Percentiles rank a stretch among this genome's conserved stretches.
These are phyloP conservation scores for Lantana camara DNA, from an alignment of 257 asterid genomes.

Conservation along the genomic window DNA sequence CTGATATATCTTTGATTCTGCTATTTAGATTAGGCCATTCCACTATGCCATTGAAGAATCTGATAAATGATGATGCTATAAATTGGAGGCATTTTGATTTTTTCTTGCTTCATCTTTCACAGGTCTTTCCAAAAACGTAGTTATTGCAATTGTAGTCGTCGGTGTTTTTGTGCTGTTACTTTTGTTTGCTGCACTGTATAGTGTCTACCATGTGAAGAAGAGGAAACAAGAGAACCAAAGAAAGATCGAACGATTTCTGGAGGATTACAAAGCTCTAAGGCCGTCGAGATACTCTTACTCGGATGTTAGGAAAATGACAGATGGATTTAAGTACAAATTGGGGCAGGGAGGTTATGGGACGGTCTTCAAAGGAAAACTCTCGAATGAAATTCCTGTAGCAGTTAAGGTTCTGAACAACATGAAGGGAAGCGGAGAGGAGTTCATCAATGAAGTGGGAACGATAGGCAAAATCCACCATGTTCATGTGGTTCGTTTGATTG, in stretches of 20 bases:
- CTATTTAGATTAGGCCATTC: background rate
- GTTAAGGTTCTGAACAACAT: conserved; percentile 25
- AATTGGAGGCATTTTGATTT: background rate
- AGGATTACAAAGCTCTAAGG: conserved; percentile 23
- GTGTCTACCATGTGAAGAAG: conserved; percentile 19
- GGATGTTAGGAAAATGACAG: conserved; percentile 34
- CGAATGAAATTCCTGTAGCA: conserved; percentile 25
- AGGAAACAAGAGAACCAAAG: conserved; percentile 23
- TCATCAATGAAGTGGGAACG: conserved; percentile 28
- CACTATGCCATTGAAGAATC: too few relatives aligned
- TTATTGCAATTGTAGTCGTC: conserved; percentile 39
- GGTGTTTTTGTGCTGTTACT: conserved; percentile 31
- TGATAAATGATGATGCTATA: background rate
- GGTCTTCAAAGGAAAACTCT: conserved; percentile 29
- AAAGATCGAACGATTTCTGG: conserved; percentile 21
- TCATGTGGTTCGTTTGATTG: conserved; percentile 25
- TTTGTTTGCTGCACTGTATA: conserved; percentile 18
- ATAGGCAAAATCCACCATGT: conserved; percentile 24
- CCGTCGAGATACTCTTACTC: conserved; percentile 41
- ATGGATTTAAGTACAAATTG: conserved; percentile 28
- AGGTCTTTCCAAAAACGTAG: conserved; percentile 42
- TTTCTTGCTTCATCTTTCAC: background rate
- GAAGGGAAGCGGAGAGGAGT: conserved; percentile 20
- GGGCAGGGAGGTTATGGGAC: conserved; percentile 20
- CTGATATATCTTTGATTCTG: background rate